These are phyloP conservation scores for Solanum medicagineum DNA, from an alignment of 257 asterid genomes.

Conservation along the genomic window DNA sequence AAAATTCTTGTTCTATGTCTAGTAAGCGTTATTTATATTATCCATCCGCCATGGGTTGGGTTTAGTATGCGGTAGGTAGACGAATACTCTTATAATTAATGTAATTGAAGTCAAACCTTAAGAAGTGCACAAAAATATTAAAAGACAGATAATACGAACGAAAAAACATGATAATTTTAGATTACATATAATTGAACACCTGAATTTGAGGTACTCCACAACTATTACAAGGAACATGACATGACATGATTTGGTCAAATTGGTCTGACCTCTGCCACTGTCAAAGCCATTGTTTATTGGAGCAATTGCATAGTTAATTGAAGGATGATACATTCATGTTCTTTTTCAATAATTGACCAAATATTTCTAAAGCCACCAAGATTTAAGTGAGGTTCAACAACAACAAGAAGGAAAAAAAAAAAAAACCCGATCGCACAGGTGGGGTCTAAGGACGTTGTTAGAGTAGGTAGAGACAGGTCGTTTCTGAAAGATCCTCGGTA, in stretches of 20 bases:
- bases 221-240: background rate
- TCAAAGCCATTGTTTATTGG: background rate
- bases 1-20: background rate
- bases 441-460: background rate
- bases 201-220: background rate
- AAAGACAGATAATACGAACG: background rate
- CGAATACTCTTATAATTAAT: background rate
- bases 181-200: background rate
- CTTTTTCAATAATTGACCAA: background rate
- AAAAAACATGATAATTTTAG: background rate
- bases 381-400: background rate
- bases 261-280: background rate
- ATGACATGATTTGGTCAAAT: background rate
- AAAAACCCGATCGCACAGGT: rapidly evolving
- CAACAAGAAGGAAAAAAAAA: background rate
- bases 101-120: background rate
- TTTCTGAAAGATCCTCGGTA: rapidly evolving
- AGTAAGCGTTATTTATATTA: background rate
- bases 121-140: background rate
- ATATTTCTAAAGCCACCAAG: background rate
- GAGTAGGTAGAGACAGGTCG: background rate
- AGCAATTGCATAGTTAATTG: background rate
- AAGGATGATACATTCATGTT: background rate
- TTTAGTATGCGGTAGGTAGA: background rate
- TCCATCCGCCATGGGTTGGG: background rate